Base-by-base conservation (phyloP, 106 monocot genomes). In the Posidonia australis region DNA sequence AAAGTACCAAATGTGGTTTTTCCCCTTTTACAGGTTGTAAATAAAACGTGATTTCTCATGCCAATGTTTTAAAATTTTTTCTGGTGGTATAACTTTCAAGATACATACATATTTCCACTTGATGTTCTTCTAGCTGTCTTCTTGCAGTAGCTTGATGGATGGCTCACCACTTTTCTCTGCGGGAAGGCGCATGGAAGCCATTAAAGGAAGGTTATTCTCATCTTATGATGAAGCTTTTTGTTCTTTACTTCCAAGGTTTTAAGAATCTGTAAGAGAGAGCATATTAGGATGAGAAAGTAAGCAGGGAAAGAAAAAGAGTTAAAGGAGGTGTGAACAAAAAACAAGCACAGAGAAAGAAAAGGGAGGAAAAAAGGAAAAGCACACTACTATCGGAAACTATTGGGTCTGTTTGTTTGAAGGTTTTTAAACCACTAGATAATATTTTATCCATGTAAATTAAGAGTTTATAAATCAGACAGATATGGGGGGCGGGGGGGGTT, bases 191-290 rank as follows among this genome's bases (percentile, higher is more conserved):
- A 25, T 20, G 20, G 21, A 54, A 20, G 54, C 22, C 54, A 54
- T 26, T 55, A 55, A 20, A 55, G 24, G 22, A 55, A 24, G 10
- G 54, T 20, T 55, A 24, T 18, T 51, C 49, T 1, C 17, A 26
- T 55, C 24, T 55, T 55, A 23, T 24, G 12, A 55, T 55, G 54
- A 55, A 11, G 26, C 54, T 24, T 55, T 54, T 55, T 55, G 25
- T 51, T 51, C 49, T 51, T 17, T 19, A 18, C n/a, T 49, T 20
- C 20, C 49, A 19, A 19, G 49, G 19, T 5, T n/a, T n/a, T 6
- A 49, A 49, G 49, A 49, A 9, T 18, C 6, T 16, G 6, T 49
- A 49, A 48, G n/a, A 48, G 46, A 11, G 18, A 47, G n/a, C n/a
- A 49, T 18, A 49, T 17, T 17, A 13, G 9, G 4, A 49, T 18